Percentiles rank a stretch among this genome's conserved stretches.
phyloP scores from a whole-genome alignment of 2,329 filamentous ascomycete species.

The Huntiella moniliformis region DNA sequence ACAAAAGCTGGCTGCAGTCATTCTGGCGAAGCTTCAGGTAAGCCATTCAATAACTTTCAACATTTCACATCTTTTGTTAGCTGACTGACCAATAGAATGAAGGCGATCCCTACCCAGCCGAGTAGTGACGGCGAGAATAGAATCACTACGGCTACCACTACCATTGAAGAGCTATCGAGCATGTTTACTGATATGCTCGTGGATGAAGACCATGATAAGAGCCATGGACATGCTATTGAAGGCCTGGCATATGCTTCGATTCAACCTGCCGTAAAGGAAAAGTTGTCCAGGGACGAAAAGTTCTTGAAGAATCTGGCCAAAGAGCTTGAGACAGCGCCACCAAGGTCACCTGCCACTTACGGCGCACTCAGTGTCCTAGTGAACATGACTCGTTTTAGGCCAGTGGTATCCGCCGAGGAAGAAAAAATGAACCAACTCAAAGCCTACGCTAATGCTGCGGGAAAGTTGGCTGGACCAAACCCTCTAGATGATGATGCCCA shows the following conservation, averaged over 20 bases:
- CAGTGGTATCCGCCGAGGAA: conserved; percentile 67
- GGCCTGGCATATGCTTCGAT: conserved; percentile 84
- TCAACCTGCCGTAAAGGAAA: conserved; percentile 68
- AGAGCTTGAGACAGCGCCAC: conserved; percentile 36
- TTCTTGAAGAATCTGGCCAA: conserved; percentile 55
- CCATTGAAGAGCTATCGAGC: conserved; percentile 44
- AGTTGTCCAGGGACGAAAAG: conserved; percentile 45
- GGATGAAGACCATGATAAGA: conserved; percentile 21
- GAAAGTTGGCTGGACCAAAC: conserved; percentile 41
- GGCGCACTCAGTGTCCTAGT: conserved; percentile 70
- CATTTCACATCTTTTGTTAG: conserved; percentile 17
- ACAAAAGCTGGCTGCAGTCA: conserved; percentile 50
- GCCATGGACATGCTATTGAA: conserved; percentile 50
- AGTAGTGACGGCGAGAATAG: conserved; percentile 24
- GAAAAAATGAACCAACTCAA: conserved; percentile 84
- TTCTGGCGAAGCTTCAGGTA: conserved; percentile 54
- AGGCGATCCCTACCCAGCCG: conserved; percentile 32
- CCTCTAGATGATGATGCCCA: conserved; percentile 58
- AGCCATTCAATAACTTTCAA: conserved; percentile 12
- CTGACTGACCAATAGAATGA: conserved; percentile 29
- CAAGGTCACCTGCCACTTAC: conserved; percentile 57
- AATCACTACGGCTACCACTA: conserved; percentile 36
- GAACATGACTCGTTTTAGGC: conserved; percentile 69
- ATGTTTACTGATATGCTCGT: conserved; percentile 50
- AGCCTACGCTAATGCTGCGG: conserved; percentile 76